Evolutionary conservation across 2,329 filamentous ascomycete genomes (phyloP).

Genomic region (Ascocoryne sarcoides): DNA sequence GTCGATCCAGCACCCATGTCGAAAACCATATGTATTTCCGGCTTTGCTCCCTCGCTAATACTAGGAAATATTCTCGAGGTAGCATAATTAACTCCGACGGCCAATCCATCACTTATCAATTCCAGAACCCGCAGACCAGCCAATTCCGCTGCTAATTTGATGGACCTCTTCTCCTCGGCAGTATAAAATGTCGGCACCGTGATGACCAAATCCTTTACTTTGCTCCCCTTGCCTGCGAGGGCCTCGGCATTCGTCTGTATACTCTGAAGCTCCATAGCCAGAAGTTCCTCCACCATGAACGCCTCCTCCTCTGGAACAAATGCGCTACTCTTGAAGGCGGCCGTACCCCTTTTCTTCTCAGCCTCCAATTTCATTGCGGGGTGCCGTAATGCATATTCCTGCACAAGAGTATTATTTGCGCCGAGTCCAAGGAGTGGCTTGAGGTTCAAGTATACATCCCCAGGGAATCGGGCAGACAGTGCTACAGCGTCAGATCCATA

Average conservation of each 20-base stretch:
- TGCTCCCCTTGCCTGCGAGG: conserved; percentile 65
- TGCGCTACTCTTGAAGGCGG: conserved; percentile 71
- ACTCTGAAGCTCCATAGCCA: conserved; percentile 94
- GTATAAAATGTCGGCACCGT: conserved; percentile 90
- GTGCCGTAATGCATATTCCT: conserved; percentile 66
- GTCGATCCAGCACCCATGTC: conserved; percentile 97
- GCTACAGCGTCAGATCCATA: conserved; percentile 91
- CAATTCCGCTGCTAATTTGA: conserved; percentile 76
- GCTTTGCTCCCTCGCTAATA: conserved; percentile 71
- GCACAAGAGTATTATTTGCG: conserved; percentile 49
- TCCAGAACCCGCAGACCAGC: conserved; percentile 80
- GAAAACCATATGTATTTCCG: conserved; percentile 88
- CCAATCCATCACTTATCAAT: conserved; percentile 80
- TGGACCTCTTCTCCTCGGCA: conserved; percentile 76
- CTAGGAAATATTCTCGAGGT: conserved; percentile 84
- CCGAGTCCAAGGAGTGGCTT: conserved; percentile 80
- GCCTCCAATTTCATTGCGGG: conserved; percentile 65
- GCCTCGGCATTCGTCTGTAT: conserved; percentile 81
- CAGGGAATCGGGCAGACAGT: conserved; percentile 76
- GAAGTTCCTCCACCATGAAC: conserved; percentile 80
- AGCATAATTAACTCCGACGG: conserved; percentile 92
- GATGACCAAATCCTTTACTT: conserved; percentile 74
- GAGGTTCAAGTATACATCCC: conserved; percentile 90
- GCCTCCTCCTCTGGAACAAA: conserved; percentile 53
- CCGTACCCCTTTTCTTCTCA: conserved; percentile 54